Evolutionary conservation across 331 rosid genomes (phyloP).

Genomic region (Erythrophleum ivorense): DNA sequence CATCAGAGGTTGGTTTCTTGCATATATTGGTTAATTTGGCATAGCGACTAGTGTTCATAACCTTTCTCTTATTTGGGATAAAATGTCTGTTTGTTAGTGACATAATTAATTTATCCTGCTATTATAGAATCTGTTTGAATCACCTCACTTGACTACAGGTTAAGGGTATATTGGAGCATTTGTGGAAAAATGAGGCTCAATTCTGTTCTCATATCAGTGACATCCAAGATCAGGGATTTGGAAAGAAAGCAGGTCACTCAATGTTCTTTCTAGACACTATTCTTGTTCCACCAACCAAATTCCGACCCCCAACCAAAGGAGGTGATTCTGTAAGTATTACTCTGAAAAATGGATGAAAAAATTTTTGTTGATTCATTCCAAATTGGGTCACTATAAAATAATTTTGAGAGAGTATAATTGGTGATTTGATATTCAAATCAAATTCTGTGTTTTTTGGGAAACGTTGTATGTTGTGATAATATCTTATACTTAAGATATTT

Average conservation of each 20-base stretch:
- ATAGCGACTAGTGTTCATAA: not conserved
- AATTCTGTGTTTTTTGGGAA: conserved; percentile 11
- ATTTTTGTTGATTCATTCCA: not conserved
- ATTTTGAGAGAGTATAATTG: conserved; percentile 4
- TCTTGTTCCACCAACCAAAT: conserved; percentile 90
- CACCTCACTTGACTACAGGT: conserved; percentile 53
- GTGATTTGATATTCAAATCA: conserved; percentile 5
- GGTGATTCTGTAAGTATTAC: conserved; percentile 74
- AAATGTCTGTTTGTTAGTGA: not conserved
- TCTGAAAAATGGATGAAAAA: not conserved
- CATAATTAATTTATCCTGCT: not conserved
- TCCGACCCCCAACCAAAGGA: conserved; percentile 91
- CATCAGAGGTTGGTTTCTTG: conserved; percentile 67
- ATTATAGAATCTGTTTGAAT: not conserved
- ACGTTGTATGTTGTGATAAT: not conserved
- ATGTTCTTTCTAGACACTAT: conserved; percentile 87
- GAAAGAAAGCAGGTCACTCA: conserved; percentile 66
- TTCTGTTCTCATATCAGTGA: conserved; percentile 70
- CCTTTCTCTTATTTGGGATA: not conserved
- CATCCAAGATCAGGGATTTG: conserved; percentile 72
- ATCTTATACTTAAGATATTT: not conserved
- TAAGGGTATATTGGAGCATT: conserved; percentile 51
- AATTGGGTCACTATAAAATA: not conserved
- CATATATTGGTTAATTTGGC: conserved; percentile 14
- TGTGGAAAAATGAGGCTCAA: conserved; percentile 78